Percentiles rank a stretch among this genome's conserved stretches.
Evolutionary conservation across 2,329 filamentous ascomycete species (phyloP).

Genomic region (Monosporascus cannonballus): DNA sequence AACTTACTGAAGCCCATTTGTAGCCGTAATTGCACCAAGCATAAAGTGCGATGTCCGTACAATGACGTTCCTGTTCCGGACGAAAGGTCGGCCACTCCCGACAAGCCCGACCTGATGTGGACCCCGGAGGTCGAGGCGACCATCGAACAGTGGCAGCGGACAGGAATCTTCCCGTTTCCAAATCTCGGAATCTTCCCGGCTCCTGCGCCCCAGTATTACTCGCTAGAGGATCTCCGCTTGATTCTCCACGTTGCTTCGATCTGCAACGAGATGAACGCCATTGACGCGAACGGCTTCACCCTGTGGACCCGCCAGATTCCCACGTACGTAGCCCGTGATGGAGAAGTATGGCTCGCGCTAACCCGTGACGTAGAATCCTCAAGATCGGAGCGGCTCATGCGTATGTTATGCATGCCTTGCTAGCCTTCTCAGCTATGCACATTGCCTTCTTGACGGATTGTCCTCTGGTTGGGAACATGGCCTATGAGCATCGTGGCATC

Average conservation of each 20-base stretch:
- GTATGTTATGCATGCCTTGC: slow-evolving; percentile 90
- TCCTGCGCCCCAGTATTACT: slow-evolving; percentile 66
- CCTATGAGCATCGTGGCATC: slow-evolving; percentile 80
- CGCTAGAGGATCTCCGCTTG: slow-evolving; percentile 73
- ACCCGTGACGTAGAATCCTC: slow-evolving; percentile 57
- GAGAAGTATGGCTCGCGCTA: slow-evolving; percentile 10
- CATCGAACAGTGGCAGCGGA: slow-evolving; percentile 77
- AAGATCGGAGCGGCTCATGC: slow-evolving; percentile 73
- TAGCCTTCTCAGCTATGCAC: slow-evolving; percentile 92
- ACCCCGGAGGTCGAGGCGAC: slow-evolving; percentile 77
- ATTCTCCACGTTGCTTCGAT: slow-evolving; percentile 87
- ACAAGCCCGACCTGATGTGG: slow-evolving; percentile 71
- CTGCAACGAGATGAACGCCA: slow-evolving; percentile 72
- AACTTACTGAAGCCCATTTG: slow-evolving; percentile 8
- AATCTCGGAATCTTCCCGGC: slow-evolving; percentile 71
- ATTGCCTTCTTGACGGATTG: slow-evolving; percentile 86
- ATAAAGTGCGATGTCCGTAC: slow-evolving; percentile 97
- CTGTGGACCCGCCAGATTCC: slow-evolving; percentile 92
- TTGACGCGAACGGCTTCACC: slow-evolving; percentile 76
- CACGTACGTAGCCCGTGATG: slow-evolving; percentile 54
- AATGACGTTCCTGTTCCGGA: slow-evolving; percentile 75
- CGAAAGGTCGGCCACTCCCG: slow-evolving; percentile 53
- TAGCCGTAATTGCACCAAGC: slow-evolving; percentile 97
- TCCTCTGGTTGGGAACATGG: slow-evolving; percentile 77
- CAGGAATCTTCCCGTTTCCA: slow-evolving; percentile 79